Base-by-base conservation (phyloP, 1,139 yeast genomes). In the Zygosaccharomyces pseudobailii region DNA sequence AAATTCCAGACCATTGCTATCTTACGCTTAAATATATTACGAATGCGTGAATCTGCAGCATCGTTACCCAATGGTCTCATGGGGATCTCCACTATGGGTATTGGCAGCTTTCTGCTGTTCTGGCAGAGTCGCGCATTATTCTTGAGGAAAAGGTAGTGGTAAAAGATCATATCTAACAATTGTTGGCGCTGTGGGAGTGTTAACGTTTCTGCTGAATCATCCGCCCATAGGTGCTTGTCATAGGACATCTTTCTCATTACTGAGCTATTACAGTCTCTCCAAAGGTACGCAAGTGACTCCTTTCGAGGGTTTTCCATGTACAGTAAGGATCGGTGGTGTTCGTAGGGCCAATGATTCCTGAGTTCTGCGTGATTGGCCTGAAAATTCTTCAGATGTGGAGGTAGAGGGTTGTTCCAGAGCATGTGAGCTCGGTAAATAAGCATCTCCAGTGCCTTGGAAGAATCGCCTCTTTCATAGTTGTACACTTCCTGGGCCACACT, bases 51-150 rank as follows among this genome's bases (percentile, higher is more conserved):
- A n/a, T 46, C 55, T 3, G 59, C 50, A 13, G 55, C 50, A 33
- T 55, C 57, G 9, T 49, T 46, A 10, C 61, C 61, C 33, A 55
- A 45, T 4, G 58, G 58, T 20, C 53, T 52, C 54, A 57, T 39
- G 6, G 57, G 57, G 10, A 57, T 52, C 44, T 55, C 56, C 3
- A 57, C 61, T 13, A 57, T 52, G 10, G 61, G 61, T 5, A 50
- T 38, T 3, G 57, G 53, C 7, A 53, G 45, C 6, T 44, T 45
- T 32, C 47, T 55, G 32, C 52, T 46, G 36, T 47, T 48, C 34
- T 53, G 46, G 39, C 56, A 55, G 2, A 57, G 49, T 24, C 50
- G 45, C 5, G 56, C 49, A 28, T 48, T 42, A 9, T 36, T 46
- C 36, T 54, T 55, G 24, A 57, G 46, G 37, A 57, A 57, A 34